Evolutionary conservation across 2,329 filamentous ascomycete genomes (phyloP).

Genomic region (Sordariomycetes sp.): DNA sequence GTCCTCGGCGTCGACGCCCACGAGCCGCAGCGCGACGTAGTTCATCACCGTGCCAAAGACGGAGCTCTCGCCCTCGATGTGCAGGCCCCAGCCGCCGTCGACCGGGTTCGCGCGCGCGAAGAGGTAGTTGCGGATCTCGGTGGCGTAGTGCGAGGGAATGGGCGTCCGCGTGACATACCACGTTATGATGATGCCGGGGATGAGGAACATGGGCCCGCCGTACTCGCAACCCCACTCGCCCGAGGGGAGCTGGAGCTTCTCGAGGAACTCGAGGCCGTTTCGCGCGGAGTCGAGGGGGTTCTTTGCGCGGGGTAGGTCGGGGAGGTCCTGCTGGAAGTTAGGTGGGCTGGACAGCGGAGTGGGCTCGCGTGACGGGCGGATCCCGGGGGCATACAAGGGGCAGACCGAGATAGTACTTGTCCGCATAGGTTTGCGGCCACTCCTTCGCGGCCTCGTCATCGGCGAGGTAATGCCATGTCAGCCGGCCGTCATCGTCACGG

Average conservation of each 20-base stretch:
- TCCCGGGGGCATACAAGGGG: slow-evolving; percentile 44
- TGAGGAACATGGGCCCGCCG: slow-evolving; percentile 90
- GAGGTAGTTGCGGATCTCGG: slow-evolving; percentile 86
- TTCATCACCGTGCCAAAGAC: slow-evolving; percentile 87
- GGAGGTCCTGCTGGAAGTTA: slow-evolving; percentile 46
- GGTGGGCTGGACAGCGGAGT: not conserved
- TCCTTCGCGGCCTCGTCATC: slow-evolving; percentile 54
- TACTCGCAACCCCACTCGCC: slow-evolving; percentile 98
- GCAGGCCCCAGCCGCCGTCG: slow-evolving; percentile 94
- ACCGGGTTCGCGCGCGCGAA: slow-evolving; percentile 71
- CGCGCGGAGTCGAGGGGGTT: slow-evolving; percentile 64
- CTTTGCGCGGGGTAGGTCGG: slow-evolving; percentile 54
- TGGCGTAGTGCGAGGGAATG: slow-evolving; percentile 65
- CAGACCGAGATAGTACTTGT: slow-evolving; percentile 77
- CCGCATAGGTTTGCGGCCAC: slow-evolving; percentile 82
- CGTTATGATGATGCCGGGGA: slow-evolving; percentile 72
- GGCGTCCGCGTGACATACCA: slow-evolving; percentile 86
- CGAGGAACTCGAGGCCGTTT: slow-evolving; percentile 82
- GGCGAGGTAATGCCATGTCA: slow-evolving; percentile 88
- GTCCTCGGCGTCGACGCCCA: slow-evolving; percentile 76
- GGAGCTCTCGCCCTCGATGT: slow-evolving; percentile 86
- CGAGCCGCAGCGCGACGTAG: slow-evolving; percentile 66
- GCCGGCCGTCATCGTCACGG: slow-evolving; percentile 62
- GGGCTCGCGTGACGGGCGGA: not conserved
- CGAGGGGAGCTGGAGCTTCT: slow-evolving; percentile 72